Evolutionary conservation across 768 basidiomycete genomes (phyloP), one percentile per base, ranked within the genome.

Genomic region (Phanerochaete carnosa): DNA sequence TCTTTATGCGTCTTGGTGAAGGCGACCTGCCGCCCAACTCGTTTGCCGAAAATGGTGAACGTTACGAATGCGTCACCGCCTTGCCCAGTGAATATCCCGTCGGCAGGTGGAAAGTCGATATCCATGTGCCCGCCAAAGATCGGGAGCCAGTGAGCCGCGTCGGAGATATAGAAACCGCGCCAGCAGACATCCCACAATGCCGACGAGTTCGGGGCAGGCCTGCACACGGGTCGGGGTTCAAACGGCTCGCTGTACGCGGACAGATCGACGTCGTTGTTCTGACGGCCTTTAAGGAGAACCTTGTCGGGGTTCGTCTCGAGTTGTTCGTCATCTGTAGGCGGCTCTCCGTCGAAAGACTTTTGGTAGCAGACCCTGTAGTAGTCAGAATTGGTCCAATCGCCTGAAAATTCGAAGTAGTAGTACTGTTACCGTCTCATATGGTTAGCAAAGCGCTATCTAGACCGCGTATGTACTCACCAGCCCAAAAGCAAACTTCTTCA

Each of bases 401-500:
- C 29, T 30, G 19, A 16, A 26, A 26, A 47, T 32, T 45, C 56
- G n/a, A 47, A 4, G 30, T 57, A 57, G 45, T 47, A 57, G 33
- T 57, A 57, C 56, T 57, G 32, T 47, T 9, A 9, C n/a, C 16
- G 11, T 5, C 6, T 9, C 19, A n/a, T 46, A 2, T 11, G 45
- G 22, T 26, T 12, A 47, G 26, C 15, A 7, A 22, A 22, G 23
- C 22, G 6, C 22, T 11, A 57, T 13, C 25, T 15, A 15, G 16
- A 22, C 16, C 55, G 45, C 16, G 22, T 11, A 4, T 23, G 9
- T 51, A 43, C 39, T 19, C 26, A 64, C 63, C 19, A 64, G 33
- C 12, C 63, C 63, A 28, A 58, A 63, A 26, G 29, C 59, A 43
- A 62, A 55, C 28, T 39, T 60, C 15, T 45, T 39, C 16, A 65